Conservation (phyloP, 768 basidiomycete species). For the Tremella fuciformis region DNA sequence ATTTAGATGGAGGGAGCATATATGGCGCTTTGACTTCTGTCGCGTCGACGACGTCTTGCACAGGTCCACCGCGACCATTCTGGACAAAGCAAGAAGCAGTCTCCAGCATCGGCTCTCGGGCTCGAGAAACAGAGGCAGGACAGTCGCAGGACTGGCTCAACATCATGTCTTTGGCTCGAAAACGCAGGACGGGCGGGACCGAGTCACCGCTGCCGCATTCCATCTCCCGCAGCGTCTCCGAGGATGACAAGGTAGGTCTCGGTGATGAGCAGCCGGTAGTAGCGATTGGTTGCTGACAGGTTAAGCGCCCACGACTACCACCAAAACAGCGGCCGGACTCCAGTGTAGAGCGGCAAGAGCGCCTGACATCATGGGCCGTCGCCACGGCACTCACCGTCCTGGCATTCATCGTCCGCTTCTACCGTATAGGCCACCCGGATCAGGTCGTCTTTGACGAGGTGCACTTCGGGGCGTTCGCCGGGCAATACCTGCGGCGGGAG, state of each 20-base stretch:
- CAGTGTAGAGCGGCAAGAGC: conserved; percentile 15
- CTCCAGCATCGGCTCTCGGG: no score
- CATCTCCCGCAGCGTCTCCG: conserved; percentile 1
- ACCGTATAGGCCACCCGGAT: conserved; percentile 90
- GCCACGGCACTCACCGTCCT: conserved; percentile 58
- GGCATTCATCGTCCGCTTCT: conserved; percentile 82
- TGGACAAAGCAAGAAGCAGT: no score
- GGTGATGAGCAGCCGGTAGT: background rate
- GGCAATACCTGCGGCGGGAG: conserved; percentile 83
- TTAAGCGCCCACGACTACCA: background rate
- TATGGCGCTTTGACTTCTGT: no score
- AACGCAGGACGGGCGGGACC: conserved; percentile 1
- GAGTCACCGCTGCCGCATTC: conserved; percentile 1
- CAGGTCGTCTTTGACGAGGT: conserved; percentile 98
- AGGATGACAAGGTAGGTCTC: background rate
- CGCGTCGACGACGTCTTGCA: no score
- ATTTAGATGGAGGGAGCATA: no score
- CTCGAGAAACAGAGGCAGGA: no score
- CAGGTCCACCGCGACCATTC: no score
- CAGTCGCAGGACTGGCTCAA: no score
- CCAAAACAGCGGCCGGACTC: background rate
- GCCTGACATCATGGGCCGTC: conserved; percentile 23
- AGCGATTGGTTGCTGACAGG: background rate
- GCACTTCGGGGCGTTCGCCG: conserved; percentile 97
- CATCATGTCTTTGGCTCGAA: background rate